phyloP scores from a whole-genome alignment of 2,329 filamentous ascomycete genomes.

The Diaporthe caulivora region DNA sequence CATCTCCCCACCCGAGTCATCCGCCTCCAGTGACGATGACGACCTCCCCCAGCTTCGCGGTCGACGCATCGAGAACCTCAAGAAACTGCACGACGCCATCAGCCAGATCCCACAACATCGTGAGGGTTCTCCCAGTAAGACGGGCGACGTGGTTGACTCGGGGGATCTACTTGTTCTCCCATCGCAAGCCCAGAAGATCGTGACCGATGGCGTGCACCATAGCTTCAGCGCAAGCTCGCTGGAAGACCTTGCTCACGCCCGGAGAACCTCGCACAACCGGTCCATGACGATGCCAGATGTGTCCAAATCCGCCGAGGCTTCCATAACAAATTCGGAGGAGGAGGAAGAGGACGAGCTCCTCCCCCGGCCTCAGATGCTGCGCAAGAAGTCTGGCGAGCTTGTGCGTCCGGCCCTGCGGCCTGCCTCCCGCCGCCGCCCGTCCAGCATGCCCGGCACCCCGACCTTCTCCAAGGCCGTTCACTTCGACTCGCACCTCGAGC shows the following conservation, averaged over 20 bases:
- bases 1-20: slow-evolving; percentile 91
- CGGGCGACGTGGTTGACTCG: slow-evolving; percentile 43
- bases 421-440: slow-evolving; percentile 83
- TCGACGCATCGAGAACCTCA: slow-evolving; percentile 64
- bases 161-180: slow-evolving; percentile 53
- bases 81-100: slow-evolving; percentile 85
- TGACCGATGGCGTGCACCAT: slow-evolving; percentile 57
- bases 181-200: slow-evolving; percentile 48
- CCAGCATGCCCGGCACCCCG: slow-evolving; percentile 97
- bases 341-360: slow-evolving; percentile 70
- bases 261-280: slow-evolving; percentile 63
- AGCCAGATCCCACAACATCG: slow-evolving; percentile 80
- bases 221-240: slow-evolving; percentile 62
- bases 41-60: slow-evolving; percentile 62
- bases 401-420: slow-evolving; percentile 91
- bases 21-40: slow-evolving; percentile 86
- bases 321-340: slow-evolving; percentile 69
- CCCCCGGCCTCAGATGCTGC: slow-evolving; percentile 89
- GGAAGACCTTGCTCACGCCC: slow-evolving; percentile 54
- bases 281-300: slow-evolving; percentile 68
- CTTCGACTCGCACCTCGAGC: slow-evolving; percentile 96
- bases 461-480: slow-evolving; percentile 98
- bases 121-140: slow-evolving; percentile 65
- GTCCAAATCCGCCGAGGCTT: slow-evolving; percentile 61
- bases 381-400: slow-evolving; percentile 98